These are phyloP conservation scores for Rhynchosporium graminicola DNA, from an alignment of 2,329 filamentous ascomycete genomes.

Conservation along the genomic window DNA sequence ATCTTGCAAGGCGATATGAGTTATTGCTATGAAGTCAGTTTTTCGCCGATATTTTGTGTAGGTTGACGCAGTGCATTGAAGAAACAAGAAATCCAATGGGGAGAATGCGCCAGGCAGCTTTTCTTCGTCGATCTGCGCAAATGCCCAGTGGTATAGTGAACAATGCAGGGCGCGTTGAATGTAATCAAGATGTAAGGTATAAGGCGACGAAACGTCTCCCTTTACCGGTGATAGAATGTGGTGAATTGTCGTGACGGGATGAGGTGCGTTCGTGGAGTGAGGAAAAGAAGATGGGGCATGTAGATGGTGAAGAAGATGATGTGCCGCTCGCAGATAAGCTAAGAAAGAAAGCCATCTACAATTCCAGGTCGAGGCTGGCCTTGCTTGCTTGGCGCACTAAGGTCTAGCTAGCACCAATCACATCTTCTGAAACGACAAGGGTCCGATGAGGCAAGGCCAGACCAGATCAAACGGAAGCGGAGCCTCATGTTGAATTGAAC, in stretches of 20 bases:
- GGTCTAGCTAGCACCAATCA: not conserved
- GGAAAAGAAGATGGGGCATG: not conserved
- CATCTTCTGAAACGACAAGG: not conserved
- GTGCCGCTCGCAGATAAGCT: not conserved
- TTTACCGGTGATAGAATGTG: too few species aligned
- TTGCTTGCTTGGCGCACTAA: too few species aligned
- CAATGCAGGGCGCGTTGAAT: too few species aligned
- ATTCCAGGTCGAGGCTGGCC: too few species aligned
- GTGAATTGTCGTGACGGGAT: too few species aligned
- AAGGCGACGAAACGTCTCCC: too few species aligned
- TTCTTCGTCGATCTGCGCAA: not conserved
- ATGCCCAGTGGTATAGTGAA: too few species aligned
- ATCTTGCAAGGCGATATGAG: slow-evolving; percentile 23
- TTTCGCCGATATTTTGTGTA: not conserved
- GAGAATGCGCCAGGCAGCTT: slow-evolving; percentile 1
- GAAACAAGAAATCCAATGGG: not conserved
- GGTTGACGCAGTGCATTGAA: slow-evolving; percentile 1
- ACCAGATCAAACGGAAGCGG: slow-evolving; percentile 1
- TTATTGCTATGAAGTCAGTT: not conserved
- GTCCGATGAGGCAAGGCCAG: not conserved
- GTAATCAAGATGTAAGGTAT: too few species aligned
- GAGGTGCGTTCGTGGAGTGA: not conserved
- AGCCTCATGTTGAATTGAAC: not conserved
- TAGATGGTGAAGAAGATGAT: not conserved
- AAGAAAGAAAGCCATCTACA: not conserved